A percentile compares a stretch with the other conserved stretches of the same genome.
phyloP scores from a whole-genome alignment of 2,329 filamentous ascomycete species.

The Phoma herbarum region DNA sequence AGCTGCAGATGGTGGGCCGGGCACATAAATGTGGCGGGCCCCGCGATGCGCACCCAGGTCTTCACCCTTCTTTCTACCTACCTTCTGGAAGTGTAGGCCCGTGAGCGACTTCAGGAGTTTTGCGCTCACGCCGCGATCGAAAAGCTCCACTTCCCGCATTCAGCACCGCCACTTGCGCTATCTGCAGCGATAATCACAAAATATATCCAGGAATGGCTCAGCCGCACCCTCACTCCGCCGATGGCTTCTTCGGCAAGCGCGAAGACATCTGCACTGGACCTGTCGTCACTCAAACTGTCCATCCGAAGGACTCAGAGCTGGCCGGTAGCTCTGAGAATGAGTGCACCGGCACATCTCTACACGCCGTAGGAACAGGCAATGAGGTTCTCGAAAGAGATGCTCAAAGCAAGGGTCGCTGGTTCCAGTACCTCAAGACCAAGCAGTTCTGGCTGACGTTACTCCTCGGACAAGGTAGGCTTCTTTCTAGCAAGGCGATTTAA shows the following conservation, averaged over 20 bases:
- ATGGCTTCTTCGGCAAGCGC: constrained; percentile 21
- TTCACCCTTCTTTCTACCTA: constrained; percentile 12
- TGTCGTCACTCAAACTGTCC: constrained; percentile 31
- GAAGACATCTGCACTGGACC: constrained; percentile 14
- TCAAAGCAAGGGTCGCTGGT: constrained; percentile 57
- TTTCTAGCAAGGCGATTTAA: neutral
- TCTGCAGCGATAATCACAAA: neutral
- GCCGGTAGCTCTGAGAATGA: constrained; percentile 43
- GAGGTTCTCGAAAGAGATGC: constrained; percentile 48
- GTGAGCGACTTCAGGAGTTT: constrained; percentile 56
- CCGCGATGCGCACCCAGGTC: constrained; percentile 18
- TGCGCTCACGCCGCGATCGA: constrained; percentile 48
- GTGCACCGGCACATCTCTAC: constrained; percentile 20
- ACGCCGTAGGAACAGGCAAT: constrained; percentile 25
- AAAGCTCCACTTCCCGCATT: constrained; percentile 45
- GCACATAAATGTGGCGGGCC: constrained; percentile 35
- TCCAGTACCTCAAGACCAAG: constrained; percentile 78
- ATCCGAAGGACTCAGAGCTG: constrained; percentile 34
- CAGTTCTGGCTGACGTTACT: constrained; percentile 88
- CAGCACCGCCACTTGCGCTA: neutral
- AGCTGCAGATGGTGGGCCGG: constrained; percentile 8
- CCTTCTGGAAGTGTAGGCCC: constrained; percentile 24
- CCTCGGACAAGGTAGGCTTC: constrained; percentile 66
- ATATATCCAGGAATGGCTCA: constrained; percentile 18
- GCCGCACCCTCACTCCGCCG: constrained; percentile 31